phyloP scores from a whole-genome alignment of 2,329 filamentous ascomycete genomes.

The Pyricularia sp. region DNA sequence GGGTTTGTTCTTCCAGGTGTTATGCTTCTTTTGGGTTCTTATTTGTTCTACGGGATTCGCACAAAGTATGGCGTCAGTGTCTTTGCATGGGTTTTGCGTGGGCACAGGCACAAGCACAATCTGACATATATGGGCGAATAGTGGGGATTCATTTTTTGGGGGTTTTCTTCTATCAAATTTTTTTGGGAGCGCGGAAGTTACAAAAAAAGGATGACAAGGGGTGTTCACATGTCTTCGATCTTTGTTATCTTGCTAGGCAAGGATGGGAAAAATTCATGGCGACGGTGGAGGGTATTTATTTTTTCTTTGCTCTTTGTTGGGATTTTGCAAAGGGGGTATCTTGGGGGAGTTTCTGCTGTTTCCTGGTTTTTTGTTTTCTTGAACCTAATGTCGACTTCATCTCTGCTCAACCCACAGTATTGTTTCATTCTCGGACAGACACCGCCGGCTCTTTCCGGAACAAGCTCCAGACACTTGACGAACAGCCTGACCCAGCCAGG shows the following conservation, averaged over 20 bases:
- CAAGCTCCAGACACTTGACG: background rate
- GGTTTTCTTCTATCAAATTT: background rate
- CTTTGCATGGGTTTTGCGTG: conserved; percentile 1
- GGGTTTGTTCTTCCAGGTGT: background rate
- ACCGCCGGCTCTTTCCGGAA: background rate
- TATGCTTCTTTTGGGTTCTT: background rate
- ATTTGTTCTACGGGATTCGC: background rate
- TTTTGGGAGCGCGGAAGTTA: background rate
- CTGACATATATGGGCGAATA: conserved; percentile 1
- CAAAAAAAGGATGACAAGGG: background rate
- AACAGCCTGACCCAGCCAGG: background rate
- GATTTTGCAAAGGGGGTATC: background rate
- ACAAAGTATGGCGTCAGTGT: conserved; percentile 3
- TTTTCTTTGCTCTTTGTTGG: background rate
- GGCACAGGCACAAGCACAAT: conserved; percentile 2
- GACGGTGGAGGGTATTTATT: background rate
- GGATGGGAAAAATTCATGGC: background rate
- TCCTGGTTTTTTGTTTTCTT: background rate
- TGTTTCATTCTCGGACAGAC: background rate
- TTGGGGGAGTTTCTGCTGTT: background rate
- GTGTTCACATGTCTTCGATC: background rate
- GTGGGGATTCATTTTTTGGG: background rate
- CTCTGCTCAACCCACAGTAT: background rate
- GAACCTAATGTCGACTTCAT: background rate
- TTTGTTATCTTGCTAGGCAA: background rate